Conservation (phyloP, 164 flowering plant genomes). For the Aristolochia fimbriata region DNA sequence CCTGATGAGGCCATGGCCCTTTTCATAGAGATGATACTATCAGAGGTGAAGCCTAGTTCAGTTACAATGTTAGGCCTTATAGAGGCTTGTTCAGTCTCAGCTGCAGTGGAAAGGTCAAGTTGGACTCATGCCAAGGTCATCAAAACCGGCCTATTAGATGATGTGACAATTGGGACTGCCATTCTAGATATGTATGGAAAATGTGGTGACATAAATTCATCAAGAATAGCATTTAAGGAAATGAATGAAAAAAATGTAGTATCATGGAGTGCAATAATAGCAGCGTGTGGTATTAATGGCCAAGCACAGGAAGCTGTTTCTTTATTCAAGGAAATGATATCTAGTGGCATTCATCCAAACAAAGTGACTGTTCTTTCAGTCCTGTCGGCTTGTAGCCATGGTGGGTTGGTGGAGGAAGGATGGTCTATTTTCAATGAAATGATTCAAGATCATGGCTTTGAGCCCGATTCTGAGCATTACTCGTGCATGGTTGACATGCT, state of each 20-base stretch:
- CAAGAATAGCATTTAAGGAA: conserved; percentile 52
- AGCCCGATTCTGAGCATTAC: conserved; percentile 52
- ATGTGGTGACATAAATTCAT: conserved; percentile 54
- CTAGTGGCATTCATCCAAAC: conserved; percentile 46
- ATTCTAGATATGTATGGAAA: conserved; percentile 68
- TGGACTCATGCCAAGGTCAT: conserved; percentile 71
- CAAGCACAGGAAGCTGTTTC: conserved; percentile 42
- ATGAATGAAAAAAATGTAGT: conserved; percentile 43
- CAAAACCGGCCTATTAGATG: conserved; percentile 35
- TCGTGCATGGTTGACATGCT: conserved; percentile 83
- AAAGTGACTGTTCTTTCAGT: conserved; percentile 49
- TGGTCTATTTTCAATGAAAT: conserved; percentile 36
- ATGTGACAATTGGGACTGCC: conserved; percentile 66
- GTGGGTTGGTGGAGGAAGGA: conserved; percentile 73
- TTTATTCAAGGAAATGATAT: conserved; percentile 42
- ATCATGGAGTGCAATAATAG: conserved; percentile 73
- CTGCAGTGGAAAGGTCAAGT: conserved; percentile 40
- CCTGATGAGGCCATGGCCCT: conserved; percentile 57
- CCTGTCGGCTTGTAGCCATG: conserved; percentile 78
- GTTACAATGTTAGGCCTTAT: conserved; percentile 52
- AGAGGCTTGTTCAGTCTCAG: conserved; percentile 57
- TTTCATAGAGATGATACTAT: conserved; percentile 42
- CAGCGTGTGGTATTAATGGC: conserved; percentile 70
- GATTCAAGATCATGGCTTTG: conserved; percentile 26
- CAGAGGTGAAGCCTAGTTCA: conserved; percentile 28